Conservation (phyloP, 805 yeast species). For the Kodamaea lidongshanica region DNA sequence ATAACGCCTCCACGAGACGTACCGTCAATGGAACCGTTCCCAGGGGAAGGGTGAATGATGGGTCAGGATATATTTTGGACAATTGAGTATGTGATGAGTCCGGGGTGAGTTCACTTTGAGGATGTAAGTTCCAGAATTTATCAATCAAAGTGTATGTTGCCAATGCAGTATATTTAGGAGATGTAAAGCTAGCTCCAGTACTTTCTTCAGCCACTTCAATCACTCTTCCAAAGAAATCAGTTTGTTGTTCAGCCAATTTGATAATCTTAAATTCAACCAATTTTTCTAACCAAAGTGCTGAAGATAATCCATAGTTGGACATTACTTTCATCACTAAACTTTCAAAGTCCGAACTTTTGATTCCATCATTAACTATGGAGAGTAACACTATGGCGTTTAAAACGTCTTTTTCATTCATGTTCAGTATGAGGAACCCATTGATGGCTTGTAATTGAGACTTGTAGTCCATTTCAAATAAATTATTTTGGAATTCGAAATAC, state of each 20-base stretch:
- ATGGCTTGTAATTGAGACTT: slow-evolving; percentile 23
- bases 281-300: slow-evolving; percentile 41
- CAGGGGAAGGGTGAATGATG: slow-evolving; percentile 70
- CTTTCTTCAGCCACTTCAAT: slow-evolving; percentile 8
- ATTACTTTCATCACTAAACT: slow-evolving; percentile 48
- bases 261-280: slow-evolving; percentile 41
- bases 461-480: slow-evolving; percentile 45
- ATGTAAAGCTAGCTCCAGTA: slow-evolving; percentile 16
- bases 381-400: slow-evolving; percentile 53
- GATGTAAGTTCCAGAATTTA: slow-evolving; percentile 45
- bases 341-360: slow-evolving; percentile 58
- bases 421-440: slow-evolving; percentile 35
- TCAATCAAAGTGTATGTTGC: slow-evolving; percentile 33
- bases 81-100: neutral
- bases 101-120: slow-evolving; percentile 27
- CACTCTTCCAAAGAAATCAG: slow-evolving; percentile 6
- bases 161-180: slow-evolving; percentile 19
- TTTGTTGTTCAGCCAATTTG: slow-evolving; percentile 7
- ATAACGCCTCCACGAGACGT: slow-evolving; percentile 64
- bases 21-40: slow-evolving; percentile 66
- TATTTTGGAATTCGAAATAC: slow-evolving; percentile 61
- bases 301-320: slow-evolving; percentile 59
- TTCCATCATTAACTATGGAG: slow-evolving; percentile 60
- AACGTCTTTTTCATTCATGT: slow-evolving; percentile 36
- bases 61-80: slow-evolving; percentile 35